Evolutionary conservation across 2,329 filamentous ascomycete species (phyloP), one percentile per base, ranked within the genome.

Genomic region (Fusarium sp.): DNA sequence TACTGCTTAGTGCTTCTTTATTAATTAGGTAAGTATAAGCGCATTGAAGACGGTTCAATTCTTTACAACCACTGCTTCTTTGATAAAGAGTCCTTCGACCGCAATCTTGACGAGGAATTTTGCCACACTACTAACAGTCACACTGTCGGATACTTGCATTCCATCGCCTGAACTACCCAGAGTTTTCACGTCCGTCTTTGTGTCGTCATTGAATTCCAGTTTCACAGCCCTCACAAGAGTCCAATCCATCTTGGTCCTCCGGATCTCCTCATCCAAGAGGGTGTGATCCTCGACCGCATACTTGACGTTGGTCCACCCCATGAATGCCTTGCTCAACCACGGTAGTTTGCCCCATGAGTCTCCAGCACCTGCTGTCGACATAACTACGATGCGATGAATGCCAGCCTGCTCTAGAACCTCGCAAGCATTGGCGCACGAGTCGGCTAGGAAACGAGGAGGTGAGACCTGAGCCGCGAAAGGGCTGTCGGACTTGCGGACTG

Each of bases 251-350:
- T 70, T 70, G 4, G 75, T 81, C 2, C 37, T 11, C 12, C 78
- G 72, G 34, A 81, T 80, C 64, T 82, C 80, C 63, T 77, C 73
- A 36, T 83, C 77, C n/a, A 82, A 56, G 12, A 79, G 60, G 53
- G 61, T 46, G 13, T 83, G 81, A 57, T 83, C 81, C 54, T 79
- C 73, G 27, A 83, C 73, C 5, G 81, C 78, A 57, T 79, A 77
- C 66, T 82, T 82, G 70, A 82, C 64, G 50, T 83, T 82, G 15
- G 80, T 82, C 76, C 75, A 81, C 1, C 75, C 66, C 77, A 83
- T 75, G 55, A 82, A 80, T 1, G 72, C 78, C 57, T 78, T 80
- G 66, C 65, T 75, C 44, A 82, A 55, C 70, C 71, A 78, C 7
- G 78, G 78, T 15, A 82, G 60, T 3, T 76, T 77, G 2, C 9